Evolutionary conservation across 2,329 filamentous ascomycete genomes (phyloP), one percentile per base, ranked within the genome.

Genomic region (Exophiala sp.): DNA sequence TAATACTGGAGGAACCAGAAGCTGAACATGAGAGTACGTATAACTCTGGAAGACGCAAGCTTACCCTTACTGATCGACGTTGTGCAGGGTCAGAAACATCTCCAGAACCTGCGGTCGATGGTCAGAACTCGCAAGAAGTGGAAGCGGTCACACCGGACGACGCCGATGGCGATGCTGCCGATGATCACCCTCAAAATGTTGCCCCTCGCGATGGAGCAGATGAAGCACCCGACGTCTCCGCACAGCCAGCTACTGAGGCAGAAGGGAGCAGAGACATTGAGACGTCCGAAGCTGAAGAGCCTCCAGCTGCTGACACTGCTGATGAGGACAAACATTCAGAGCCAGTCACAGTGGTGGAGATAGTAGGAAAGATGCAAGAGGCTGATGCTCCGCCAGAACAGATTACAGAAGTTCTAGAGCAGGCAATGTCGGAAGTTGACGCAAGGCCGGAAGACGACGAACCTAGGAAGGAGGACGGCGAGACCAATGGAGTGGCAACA

Each of bases 341-440:
- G 12, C 49, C 21, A 42, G 58, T 59, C 32, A 57, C 53, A 14
- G 53, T 61, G 2, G 55, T 57, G 6, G 54, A 61, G 18, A 44
- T 55, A 16, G 59, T 61, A 3, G 56, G 58, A 34, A 61, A 61
- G 35, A 48, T 61, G 21, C 59, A 61, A 29, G 50, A 52, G 48
- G 55, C 50, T 10, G 59, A 61, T 41, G 55, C 54, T 20, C 39
- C 59, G 12, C 47, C 53, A 12, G 55, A 53, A 21, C 18, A 61
- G 34, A 54, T 61, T 12, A 48, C 42, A 16, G 50, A 55, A 9
- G 53, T 61, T 5, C 48, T 61, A 21, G 59, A 59, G 34, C 56
- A 60, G 46, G 63, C 62, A 34, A 61, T 56, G 47, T 63, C 63
- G 1, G 62, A 63, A 20, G 54, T 59, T 34, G 64, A 61, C 6